Conservation (phyloP, 441 rosid genomes). For the Pelargonium myrrhifolium region DNA sequence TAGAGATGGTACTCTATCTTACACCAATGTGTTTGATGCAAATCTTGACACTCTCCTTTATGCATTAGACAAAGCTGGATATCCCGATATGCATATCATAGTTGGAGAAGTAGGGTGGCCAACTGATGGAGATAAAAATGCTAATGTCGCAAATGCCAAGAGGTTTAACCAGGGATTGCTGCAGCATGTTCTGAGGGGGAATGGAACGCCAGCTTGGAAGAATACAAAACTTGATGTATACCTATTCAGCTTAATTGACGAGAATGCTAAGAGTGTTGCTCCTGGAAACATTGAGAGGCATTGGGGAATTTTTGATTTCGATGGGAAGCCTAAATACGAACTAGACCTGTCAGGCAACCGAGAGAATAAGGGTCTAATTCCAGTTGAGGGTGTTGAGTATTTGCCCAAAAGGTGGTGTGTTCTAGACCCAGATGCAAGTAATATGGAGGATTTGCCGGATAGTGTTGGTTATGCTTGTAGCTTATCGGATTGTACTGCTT, state of each 20-base stretch:
- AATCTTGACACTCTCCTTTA: slow-evolving; percentile 42
- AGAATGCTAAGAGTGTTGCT: slow-evolving; percentile 32
- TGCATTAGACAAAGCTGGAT: slow-evolving; percentile 40
- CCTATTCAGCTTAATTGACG: slow-evolving; percentile 37
- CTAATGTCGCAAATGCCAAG: slow-evolving; percentile 30
- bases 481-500: slow-evolving; percentile 35
- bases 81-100: slow-evolving; percentile 39
- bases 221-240: slow-evolving; percentile 29
- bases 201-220: slow-evolving; percentile 31
- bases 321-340: slow-evolving; percentile 37
- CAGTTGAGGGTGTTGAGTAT: slow-evolving; percentile 31
- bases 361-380: slow-evolving; percentile 20
- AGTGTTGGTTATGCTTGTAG: slow-evolving; percentile 33
- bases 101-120: slow-evolving; percentile 64
- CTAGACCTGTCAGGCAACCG: slow-evolving; percentile 30
- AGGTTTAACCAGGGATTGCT: slow-evolving; percentile 37
- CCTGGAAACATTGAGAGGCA: slow-evolving; percentile 45
- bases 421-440: slow-evolving; percentile 21
- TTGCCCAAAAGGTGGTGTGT: slow-evolving; percentile 31
- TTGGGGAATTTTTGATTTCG: slow-evolving; percentile 40
- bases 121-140: slow-evolving; percentile 41
- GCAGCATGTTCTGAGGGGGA: slow-evolving; percentile 26
- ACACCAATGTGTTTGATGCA: slow-evolving; percentile 52
- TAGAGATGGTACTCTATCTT: slow-evolving; percentile 33
- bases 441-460: slow-evolving; percentile 22